phyloP scores from a whole-genome alignment of 768 basidiomycete genomes.

The Termitomyces sp. region DNA sequence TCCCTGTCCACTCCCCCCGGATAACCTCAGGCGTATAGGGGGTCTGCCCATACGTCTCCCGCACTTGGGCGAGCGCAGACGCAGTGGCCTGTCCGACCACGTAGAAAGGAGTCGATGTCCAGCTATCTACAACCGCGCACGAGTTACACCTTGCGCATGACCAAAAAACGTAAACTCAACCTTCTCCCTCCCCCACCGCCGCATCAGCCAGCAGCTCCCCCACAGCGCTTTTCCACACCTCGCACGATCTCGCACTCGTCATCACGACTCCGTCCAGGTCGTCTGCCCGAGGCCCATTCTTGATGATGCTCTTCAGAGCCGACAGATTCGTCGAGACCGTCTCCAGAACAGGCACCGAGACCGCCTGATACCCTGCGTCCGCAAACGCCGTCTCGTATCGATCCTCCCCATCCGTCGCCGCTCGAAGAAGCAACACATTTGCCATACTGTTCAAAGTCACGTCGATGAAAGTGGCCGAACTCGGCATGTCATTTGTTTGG shows the following conservation, averaged over 20 bases:
- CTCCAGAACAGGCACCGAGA: constrained; percentile 70
- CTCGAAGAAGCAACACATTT: constrained; percentile 39
- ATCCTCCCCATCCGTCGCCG: constrained; percentile 39
- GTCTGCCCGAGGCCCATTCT: constrained; percentile 25
- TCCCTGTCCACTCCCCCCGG: constrained; percentile 51
- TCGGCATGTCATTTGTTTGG: constrained; percentile 2
- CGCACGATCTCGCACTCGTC: constrained; percentile 74
- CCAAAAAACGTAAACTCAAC: constrained; percentile 6
- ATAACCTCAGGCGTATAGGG: constrained; percentile 24
- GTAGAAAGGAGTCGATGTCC: constrained; percentile 67
- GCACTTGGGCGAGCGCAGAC: constrained; percentile 32
- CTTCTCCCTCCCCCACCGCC: not conserved
- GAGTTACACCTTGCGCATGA: not conserved
- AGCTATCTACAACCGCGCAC: constrained; percentile 25
- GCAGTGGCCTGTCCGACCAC: constrained; percentile 70
- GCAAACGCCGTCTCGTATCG: constrained; percentile 51
- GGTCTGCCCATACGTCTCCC: constrained; percentile 17
- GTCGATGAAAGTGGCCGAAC: not conserved
- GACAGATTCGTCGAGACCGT: constrained; percentile 49
- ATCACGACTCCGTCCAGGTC: constrained; percentile 58
- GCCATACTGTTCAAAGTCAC: constrained; percentile 16
- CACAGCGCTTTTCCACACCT: constrained; percentile 57
- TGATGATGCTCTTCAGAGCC: constrained; percentile 36
- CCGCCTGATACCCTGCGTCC: constrained; percentile 39
- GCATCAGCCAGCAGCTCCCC: constrained; percentile 12